Evolutionary conservation across 257 asterid genomes (phyloP).

Genomic region (Gynochthodes officinalis): DNA sequence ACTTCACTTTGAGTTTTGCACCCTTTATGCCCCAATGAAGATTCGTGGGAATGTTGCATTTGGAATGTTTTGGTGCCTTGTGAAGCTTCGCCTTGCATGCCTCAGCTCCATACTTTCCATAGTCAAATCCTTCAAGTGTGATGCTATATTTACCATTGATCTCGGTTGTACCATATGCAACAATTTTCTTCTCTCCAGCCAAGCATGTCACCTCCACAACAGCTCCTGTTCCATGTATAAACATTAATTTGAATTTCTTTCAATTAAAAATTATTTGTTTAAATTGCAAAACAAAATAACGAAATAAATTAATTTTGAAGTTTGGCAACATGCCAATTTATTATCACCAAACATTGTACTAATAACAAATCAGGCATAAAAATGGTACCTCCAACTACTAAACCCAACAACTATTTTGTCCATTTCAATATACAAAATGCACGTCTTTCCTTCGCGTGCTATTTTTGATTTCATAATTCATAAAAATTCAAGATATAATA

Average conservation of each 20-base stretch:
- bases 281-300: not conserved
- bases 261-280: not conserved
- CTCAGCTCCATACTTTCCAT: conserved; percentile 54
- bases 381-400: no score
- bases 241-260: not conserved
- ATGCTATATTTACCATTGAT: conserved; percentile 63
- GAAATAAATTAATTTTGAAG: not conserved
- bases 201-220: conserved; percentile 71
- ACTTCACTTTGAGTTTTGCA: conserved; percentile 52
- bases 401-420: not conserved
- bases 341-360: not conserved
- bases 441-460: not conserved
- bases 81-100: conserved; percentile 75
- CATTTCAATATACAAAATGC: not conserved
- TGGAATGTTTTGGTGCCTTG: conserved; percentile 58
- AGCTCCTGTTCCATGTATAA: conserved; percentile 44
- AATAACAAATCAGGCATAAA: not conserved
- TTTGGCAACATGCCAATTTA: not conserved
- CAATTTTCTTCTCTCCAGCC: conserved; percentile 48
- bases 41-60: conserved; percentile 51
- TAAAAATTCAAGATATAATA: not conserved
- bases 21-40: conserved; percentile 60
- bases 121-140: conserved; percentile 46
- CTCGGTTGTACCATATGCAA: conserved; percentile 64
- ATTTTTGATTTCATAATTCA: not conserved